A percentile compares a stretch with the other conserved stretches of the same genome.
phyloP scores from a whole-genome alignment of 2,329 filamentous ascomycete genomes.

The Paecilomyces dactylethromorphus region DNA sequence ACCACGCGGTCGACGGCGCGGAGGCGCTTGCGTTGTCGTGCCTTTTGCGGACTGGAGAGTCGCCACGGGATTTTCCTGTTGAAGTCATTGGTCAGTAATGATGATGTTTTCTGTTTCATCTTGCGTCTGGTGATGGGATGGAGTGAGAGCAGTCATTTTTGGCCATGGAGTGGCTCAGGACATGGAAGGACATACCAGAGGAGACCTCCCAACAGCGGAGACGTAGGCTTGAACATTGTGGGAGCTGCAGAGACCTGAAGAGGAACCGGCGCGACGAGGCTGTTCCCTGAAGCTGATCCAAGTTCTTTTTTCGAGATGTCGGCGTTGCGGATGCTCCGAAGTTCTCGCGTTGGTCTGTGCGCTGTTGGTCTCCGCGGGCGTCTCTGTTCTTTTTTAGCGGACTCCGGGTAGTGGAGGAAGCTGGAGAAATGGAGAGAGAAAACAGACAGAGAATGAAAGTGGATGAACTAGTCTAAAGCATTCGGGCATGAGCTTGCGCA shows the following conservation, averaged over 20 bases:
- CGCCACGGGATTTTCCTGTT: constrained; percentile 94
- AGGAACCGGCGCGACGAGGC: constrained; percentile 8
- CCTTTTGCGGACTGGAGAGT: constrained; percentile 84
- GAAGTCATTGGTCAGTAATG: background rate
- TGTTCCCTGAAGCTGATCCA: background rate
- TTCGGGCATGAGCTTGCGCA: background rate
- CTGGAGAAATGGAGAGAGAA: background rate
- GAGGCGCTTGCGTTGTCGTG: constrained; percentile 74
- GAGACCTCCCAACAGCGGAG: constrained; percentile 69
- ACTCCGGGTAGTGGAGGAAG: background rate
- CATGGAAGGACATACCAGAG: constrained; percentile 57
- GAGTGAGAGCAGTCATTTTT: background rate
- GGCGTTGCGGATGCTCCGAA: constrained; percentile 1
- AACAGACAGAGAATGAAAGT: background rate
- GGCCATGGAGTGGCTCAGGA: background rate
- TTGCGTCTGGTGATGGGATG: background rate
- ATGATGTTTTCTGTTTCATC: background rate
- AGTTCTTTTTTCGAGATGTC: constrained; percentile 8
- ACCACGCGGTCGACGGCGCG: constrained; percentile 84
- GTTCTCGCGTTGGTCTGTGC: constrained; percentile 6
- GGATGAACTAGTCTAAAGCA: background rate
- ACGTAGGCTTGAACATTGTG: constrained; percentile 78
- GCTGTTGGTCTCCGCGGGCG: background rate
- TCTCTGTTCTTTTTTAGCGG: background rate
- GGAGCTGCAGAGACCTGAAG: constrained; percentile 9